These are phyloP conservation scores for carrot (Daucus carota) DNA, from an alignment of 129 eudicot genomes.

Conservation along the genomic window DNA sequence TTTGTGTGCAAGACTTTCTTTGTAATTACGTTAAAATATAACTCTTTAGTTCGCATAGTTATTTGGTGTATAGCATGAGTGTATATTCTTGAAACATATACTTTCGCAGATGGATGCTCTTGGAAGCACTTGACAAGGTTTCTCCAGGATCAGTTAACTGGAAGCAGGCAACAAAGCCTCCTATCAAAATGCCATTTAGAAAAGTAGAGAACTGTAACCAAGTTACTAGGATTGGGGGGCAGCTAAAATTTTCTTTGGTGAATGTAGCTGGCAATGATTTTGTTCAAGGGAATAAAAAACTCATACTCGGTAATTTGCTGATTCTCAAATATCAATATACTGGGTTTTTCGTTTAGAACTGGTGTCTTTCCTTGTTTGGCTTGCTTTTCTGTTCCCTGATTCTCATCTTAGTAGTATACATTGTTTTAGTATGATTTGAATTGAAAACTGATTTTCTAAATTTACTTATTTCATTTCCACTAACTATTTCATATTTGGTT, in stretches of 20 bases:
- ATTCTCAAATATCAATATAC: background rate
- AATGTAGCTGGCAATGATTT: slow-evolving; percentile 93
- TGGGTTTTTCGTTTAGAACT: background rate
- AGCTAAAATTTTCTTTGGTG: slow-evolving; percentile 75
- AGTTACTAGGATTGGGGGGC: slow-evolving; percentile 77
- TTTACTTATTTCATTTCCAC: background rate
- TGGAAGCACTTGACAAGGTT: slow-evolving; percentile 84
- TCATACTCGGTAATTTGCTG: slow-evolving; percentile 63
- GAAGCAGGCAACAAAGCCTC: slow-evolving; percentile 96
- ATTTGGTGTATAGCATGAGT: background rate
- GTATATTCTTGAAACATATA: background rate
- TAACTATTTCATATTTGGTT: background rate
- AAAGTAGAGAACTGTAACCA: slow-evolving; percentile 98
- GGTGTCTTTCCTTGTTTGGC: background rate
- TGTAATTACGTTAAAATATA: background rate
- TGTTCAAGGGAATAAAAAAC: slow-evolving; percentile 97
- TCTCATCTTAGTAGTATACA: background rate
- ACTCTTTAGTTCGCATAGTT: background rate
- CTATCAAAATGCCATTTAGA: slow-evolving; percentile 97
- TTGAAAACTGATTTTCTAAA: background rate
- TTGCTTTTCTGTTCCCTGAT: background rate
- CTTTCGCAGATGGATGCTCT: slow-evolving; percentile 71
- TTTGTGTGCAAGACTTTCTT: background rate
- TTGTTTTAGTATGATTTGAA: background rate
- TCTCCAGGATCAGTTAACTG: slow-evolving; percentile 79